These are phyloP conservation scores for Dendrocalamus sinicus DNA, from an alignment of 176 grass and related monocot genomes.

Conservation along the genomic window DNA sequence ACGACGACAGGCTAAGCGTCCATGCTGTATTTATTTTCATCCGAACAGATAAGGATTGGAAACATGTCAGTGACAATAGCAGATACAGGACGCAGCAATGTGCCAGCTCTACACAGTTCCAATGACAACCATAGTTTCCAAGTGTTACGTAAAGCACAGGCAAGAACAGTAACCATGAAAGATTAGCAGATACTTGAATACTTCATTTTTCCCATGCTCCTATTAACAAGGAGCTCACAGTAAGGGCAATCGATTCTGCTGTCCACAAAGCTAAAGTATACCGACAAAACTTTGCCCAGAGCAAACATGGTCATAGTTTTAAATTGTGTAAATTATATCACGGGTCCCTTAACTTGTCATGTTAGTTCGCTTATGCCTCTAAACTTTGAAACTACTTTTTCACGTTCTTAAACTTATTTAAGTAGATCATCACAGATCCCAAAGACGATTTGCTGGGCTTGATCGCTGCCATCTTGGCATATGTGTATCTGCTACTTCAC, in stretches of 20 bases:
- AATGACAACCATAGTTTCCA: neutral
- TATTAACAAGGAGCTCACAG: neutral
- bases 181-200: neutral
- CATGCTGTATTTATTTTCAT: neutral
- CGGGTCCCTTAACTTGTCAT: too few species aligned
- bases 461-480: too few species aligned
- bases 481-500: too few species aligned
- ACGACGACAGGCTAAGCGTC: neutral
- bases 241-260: neutral
- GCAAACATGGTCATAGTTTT: neutral
- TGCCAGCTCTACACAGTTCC: neutral
- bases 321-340: neutral
- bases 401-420: too few species aligned
- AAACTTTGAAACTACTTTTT: too few species aligned
- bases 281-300: neutral
- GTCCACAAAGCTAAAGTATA: neutral
- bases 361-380: too few species aligned
- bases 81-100: neutral
- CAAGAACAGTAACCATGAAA: neutral
- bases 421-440: too few species aligned
- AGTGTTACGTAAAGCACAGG: neutral
- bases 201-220: neutral
- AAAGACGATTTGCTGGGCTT: too few species aligned
- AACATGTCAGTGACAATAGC: neutral
- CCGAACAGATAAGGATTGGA: neutral